These are phyloP conservation scores for Rhizophora mangle DNA, from an alignment of 345 rosid genomes.

Conservation along the genomic window DNA sequence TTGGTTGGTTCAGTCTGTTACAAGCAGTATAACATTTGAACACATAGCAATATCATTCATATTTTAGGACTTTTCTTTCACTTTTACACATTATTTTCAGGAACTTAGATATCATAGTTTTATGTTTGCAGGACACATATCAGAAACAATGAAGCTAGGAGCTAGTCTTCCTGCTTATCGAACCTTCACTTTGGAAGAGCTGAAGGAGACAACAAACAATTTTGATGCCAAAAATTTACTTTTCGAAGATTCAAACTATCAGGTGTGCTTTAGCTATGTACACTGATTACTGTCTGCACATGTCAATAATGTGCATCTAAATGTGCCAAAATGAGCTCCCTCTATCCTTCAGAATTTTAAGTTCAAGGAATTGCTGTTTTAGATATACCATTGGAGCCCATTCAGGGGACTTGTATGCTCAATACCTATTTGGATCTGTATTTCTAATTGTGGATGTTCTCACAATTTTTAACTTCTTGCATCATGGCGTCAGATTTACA, in stretches of 20 bases:
- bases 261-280: conserved; percentile 23
- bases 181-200: conserved; percentile 55
- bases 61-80: too few species aligned
- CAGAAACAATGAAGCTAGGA: conserved; percentile 68
- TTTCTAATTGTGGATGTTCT: too few species aligned
- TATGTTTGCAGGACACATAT: conserved; percentile 44
- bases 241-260: conserved; percentile 26
- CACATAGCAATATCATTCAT: too few species aligned
- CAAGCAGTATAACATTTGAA: too few species aligned
- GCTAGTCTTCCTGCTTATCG: conserved; percentile 50
- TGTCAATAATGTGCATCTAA: neutral
- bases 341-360: too few species aligned
- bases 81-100: too few species aligned
- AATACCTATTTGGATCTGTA: too few species aligned
- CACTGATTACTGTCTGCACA: too few species aligned
- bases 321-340: neutral
- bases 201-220: conserved; percentile 53
- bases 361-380: neutral
- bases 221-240: conserved; percentile 37
- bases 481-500: conserved; percentile 40
- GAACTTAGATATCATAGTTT: too few species aligned
- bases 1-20: too few species aligned
- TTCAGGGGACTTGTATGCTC: too few species aligned
- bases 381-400: neutral
- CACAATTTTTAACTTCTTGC: neutral